Percentiles rank a stretch among this genome's conserved stretches.
Conservation (phyloP, 495 filamentous ascomycete genomes). For the Recurvomyces mirabilis region DNA sequence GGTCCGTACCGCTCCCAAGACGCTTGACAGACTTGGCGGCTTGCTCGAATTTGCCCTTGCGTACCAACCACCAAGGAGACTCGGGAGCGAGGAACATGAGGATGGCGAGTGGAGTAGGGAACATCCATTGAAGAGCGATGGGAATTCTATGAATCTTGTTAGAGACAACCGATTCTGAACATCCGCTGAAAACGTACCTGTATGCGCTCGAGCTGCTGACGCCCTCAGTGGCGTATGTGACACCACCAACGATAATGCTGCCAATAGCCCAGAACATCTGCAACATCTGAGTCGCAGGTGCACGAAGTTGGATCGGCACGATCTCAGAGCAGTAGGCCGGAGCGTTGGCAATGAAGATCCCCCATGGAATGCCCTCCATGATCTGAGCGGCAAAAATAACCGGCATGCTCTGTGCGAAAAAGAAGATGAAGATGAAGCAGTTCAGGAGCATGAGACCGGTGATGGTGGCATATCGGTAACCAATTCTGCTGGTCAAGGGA, state of each 20-base stretch:
- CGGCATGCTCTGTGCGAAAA: constrained; percentile 19
- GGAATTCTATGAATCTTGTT: constrained; percentile 3
- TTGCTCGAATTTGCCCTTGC: constrained; percentile 45
- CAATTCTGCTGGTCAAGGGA: constrained; percentile 20
- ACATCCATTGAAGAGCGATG: not conserved
- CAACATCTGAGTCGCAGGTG: constrained; percentile 21
- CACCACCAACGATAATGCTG: constrained; percentile 22
- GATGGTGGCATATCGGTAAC: constrained; percentile 20
- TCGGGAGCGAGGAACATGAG: constrained; percentile 64
- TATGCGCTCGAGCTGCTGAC: constrained; percentile 3
- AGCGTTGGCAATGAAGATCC: constrained; percentile 25
- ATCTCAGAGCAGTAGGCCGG: constrained; percentile 24
- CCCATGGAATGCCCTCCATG: constrained; percentile 25
- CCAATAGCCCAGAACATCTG: constrained; percentile 28
- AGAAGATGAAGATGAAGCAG: constrained; percentile 26
- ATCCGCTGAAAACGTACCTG: constrained; percentile 19
- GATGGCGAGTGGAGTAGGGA: constrained; percentile 50
- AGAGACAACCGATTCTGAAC: not conserved
- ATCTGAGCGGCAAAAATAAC: constrained; percentile 22
- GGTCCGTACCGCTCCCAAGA: constrained; percentile 47
- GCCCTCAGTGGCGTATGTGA: constrained; percentile 14
- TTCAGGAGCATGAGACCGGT: constrained; percentile 22
- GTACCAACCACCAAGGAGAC: constrained; percentile 44
- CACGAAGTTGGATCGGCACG: constrained; percentile 23
- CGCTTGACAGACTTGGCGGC: constrained; percentile 59